A percentile compares a stretch with the other conserved stretches of the same genome.
phyloP scores from a whole-genome alignment of 768 basidiomycete species.

The Phylloporus sp. region DNA sequence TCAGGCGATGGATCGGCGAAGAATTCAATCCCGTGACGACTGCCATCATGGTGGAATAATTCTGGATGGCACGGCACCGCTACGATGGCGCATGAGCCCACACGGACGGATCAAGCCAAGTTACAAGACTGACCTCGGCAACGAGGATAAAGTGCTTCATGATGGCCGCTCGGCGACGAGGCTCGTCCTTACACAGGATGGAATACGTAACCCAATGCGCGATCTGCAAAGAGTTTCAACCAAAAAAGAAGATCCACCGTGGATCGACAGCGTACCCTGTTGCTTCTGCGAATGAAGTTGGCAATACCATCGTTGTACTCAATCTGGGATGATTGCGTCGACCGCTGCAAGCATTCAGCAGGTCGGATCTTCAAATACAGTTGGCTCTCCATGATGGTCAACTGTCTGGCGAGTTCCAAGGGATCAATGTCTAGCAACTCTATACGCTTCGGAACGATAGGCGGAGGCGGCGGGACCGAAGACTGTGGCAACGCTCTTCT shows the following conservation, averaged over 20 bases:
- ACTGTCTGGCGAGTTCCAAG: slow-evolving; percentile 59
- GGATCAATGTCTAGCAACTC: slow-evolving; percentile 59
- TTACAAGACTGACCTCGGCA: slow-evolving; percentile 47
- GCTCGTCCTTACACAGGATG: slow-evolving; percentile 51
- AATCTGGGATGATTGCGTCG: slow-evolving; percentile 40
- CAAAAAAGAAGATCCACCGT: neutral
- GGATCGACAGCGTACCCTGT: slow-evolving; percentile 35
- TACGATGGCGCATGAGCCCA: slow-evolving; percentile 23
- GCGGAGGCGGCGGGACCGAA: slow-evolving; percentile 43
- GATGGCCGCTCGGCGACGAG: slow-evolving; percentile 52
- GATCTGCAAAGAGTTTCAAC: slow-evolving; percentile 31
- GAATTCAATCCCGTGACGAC: slow-evolving; percentile 65
- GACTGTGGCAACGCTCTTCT: slow-evolving; percentile 34
- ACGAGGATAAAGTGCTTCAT: slow-evolving; percentile 65
- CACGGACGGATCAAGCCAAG: neutral
- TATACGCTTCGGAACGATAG: slow-evolving; percentile 43
- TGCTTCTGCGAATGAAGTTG: slow-evolving; percentile 53
- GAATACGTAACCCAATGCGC: slow-evolving; percentile 59
- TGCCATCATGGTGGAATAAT: slow-evolving; percentile 65
- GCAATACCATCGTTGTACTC: slow-evolving; percentile 49
- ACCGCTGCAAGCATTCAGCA: slow-evolving; percentile 57
- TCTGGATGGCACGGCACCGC: slow-evolving; percentile 59
- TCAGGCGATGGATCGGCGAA: slow-evolving; percentile 58
- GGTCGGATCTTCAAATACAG: slow-evolving; percentile 56
- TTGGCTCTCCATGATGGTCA: slow-evolving; percentile 59